A percentile compares a stretch with the other conserved stretches of the same genome.
Conservation (phyloP, 768 basidiomycete genomes). For the Krasilnikovozyma curviuscula region DNA sequence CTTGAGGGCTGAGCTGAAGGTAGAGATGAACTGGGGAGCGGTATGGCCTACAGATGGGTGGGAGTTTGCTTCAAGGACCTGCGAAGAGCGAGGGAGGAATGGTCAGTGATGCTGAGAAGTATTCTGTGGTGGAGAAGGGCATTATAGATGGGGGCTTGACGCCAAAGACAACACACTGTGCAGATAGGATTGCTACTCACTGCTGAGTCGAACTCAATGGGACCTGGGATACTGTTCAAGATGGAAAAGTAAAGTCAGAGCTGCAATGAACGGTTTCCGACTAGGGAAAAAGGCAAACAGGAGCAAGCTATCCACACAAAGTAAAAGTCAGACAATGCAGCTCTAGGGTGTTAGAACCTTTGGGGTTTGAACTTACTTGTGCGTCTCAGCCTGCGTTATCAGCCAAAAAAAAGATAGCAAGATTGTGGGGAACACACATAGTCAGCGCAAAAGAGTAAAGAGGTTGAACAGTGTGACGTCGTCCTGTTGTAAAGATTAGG, state of each 20-base stretch:
- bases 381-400: no score
- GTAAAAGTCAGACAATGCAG: no score
- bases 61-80: constrained; percentile 85
- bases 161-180: no score
- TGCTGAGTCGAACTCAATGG: constrained; percentile 16
- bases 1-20: constrained; percentile 39
- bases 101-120: neutral
- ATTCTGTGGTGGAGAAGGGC: neutral
- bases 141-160: neutral
- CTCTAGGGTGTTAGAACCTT: no score
- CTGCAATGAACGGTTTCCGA: neutral
- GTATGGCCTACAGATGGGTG: constrained; percentile 67
- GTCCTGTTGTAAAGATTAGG: neutral
- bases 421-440: no score
- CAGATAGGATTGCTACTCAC: no score
- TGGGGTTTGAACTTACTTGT: no score
- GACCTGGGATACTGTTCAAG: constrained; percentile 17
- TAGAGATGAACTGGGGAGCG: constrained; percentile 49
- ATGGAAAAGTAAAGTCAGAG: neutral
- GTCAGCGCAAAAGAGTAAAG: neutral
- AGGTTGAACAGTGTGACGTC: neutral
- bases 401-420: no score
- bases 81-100: neutral
- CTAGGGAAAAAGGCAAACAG: neutral
- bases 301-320: neutral